Percentiles rank a stretch among this genome's conserved stretches.
These are phyloP conservation scores for Globisporangium perplexum DNA, from an alignment of 352 stramenopile species.

Conservation along the genomic window DNA sequence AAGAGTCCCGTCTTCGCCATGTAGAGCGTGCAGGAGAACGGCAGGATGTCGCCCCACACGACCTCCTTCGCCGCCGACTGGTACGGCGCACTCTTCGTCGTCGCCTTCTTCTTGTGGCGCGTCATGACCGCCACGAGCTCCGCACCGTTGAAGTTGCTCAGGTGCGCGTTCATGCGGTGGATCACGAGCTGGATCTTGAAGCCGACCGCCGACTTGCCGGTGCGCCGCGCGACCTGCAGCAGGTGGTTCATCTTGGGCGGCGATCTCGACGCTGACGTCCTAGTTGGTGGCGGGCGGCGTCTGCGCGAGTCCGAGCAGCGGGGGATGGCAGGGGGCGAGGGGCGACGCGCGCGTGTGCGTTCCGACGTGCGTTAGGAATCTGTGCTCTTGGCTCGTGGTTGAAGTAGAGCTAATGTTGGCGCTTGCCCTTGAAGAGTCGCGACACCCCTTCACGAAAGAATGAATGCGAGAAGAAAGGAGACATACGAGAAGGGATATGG, in stretches of 20 bases:
- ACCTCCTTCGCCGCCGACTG: slow-evolving; percentile 45
- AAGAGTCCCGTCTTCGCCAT: slow-evolving; percentile 70
- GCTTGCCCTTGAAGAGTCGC: no score
- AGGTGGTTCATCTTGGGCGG: slow-evolving; percentile 49
- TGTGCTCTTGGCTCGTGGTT: no score
- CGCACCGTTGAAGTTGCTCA: slow-evolving; percentile 36
- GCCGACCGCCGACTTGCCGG: slow-evolving; percentile 45
- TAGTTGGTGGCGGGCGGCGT: no score
- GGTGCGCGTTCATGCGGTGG: slow-evolving; percentile 51
- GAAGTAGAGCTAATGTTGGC: no score
- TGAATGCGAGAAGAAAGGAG: no score
- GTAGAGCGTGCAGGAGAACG: slow-evolving; percentile 71
- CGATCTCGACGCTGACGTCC: no score
- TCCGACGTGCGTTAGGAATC: no score
- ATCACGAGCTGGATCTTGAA: slow-evolving; percentile 73
- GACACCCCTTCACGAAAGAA: no score
- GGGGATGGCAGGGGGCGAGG: no score
- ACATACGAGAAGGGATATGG: slow-evolving; percentile 8
- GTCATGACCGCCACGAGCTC: slow-evolving; percentile 61
- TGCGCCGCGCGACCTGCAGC: slow-evolving; percentile 55
- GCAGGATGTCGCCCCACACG: slow-evolving; percentile 69
- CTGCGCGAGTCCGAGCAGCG: no score
- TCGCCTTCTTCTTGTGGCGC: slow-evolving; percentile 63
- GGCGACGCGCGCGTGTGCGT: no score
- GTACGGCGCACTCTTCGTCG: slow-evolving; percentile 51